A percentile compares a stretch with the other conserved stretches of the same genome.
These are phyloP conservation scores for Claviceps arundinis DNA, from an alignment of 2,329 filamentous ascomycete species.

Conservation along the genomic window DNA sequence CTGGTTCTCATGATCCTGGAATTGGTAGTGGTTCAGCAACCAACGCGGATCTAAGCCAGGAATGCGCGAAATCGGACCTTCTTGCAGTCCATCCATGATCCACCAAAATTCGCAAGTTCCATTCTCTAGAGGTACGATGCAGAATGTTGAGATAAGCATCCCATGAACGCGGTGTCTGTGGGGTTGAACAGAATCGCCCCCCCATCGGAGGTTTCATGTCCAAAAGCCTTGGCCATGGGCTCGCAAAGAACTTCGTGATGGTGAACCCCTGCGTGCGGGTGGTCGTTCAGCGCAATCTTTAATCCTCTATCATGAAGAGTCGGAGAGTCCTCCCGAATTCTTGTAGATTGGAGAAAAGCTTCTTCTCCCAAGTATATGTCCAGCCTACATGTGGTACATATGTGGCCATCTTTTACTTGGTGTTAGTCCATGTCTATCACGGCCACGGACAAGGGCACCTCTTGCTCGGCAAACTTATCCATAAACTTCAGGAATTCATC, in stretches of 20 bases:
- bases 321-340: conserved; percentile 31
- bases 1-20: too few species aligned
- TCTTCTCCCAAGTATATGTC: conserved; percentile 5
- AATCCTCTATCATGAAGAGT: conserved; percentile 25
- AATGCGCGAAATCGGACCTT: too few species aligned
- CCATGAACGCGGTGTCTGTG: too few species aligned
- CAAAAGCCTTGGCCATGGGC: conserved; percentile 37
- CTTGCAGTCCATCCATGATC: too few species aligned
- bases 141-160: too few species aligned
- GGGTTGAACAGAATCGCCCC: background rate
- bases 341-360: conserved; percentile 41
- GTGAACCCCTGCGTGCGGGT: conserved; percentile 44
- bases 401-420: conserved; percentile 31
- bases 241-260: conserved; percentile 42
- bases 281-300: conserved; percentile 45
- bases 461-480: conserved; percentile 36
- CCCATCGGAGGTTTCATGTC: conserved; percentile 30
- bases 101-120: too few species aligned
- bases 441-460: conserved; percentile 44
- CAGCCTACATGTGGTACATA: conserved; percentile 28
- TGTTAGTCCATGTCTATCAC: conserved; percentile 58
- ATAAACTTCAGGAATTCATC: conserved; percentile 44
- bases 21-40: too few species aligned
- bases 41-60: too few species aligned
- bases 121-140: too few species aligned